These are phyloP conservation scores for Serendipita sp. DNA, from an alignment of 768 basidiomycete species.

Conservation along the genomic window DNA sequence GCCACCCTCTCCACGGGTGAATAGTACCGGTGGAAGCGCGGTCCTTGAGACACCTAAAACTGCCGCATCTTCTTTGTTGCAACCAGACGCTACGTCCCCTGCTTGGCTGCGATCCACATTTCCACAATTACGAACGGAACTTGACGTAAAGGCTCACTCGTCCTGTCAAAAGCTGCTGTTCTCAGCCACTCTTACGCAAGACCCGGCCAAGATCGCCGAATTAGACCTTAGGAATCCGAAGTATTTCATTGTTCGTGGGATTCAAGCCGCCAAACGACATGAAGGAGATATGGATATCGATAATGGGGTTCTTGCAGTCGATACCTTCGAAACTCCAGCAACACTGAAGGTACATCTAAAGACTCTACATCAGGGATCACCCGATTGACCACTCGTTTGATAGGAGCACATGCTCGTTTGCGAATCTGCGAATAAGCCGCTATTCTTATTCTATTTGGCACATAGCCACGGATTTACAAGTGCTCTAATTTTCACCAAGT, in stretches of 20 bases:
- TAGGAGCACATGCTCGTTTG: constrained; percentile 83
- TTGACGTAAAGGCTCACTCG: constrained; percentile 38
- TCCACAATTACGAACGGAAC: constrained; percentile 29
- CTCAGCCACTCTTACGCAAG: constrained; percentile 86
- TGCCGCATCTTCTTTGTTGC: constrained; percentile 10
- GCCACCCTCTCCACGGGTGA: constrained; percentile 14
- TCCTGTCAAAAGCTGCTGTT: constrained; percentile 92
- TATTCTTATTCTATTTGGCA: constrained; percentile 77
- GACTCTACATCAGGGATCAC: background rate
- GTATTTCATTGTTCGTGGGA: constrained; percentile 71
- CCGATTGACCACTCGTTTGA: background rate
- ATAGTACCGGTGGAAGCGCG: background rate
- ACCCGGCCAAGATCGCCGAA: constrained; percentile 83
- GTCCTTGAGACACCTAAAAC: too few species aligned
- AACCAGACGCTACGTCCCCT: constrained; percentile 47
- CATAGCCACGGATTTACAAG: constrained; percentile 43
- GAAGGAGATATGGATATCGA: constrained; percentile 26
- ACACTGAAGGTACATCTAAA: constrained; percentile 43
- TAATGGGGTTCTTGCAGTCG: constrained; percentile 32
- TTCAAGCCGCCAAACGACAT: constrained; percentile 18
- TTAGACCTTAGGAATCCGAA: constrained; percentile 63
- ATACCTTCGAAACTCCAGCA: constrained; percentile 67
- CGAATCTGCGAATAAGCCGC: constrained; percentile 64
- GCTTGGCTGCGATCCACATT: constrained; percentile 30
- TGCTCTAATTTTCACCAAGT: constrained; percentile 92